Percentiles rank a stretch among this genome's conserved stretches.
phyloP scores from a whole-genome alignment of 257 asterid genomes.

The Anisodus tanguticus region DNA sequence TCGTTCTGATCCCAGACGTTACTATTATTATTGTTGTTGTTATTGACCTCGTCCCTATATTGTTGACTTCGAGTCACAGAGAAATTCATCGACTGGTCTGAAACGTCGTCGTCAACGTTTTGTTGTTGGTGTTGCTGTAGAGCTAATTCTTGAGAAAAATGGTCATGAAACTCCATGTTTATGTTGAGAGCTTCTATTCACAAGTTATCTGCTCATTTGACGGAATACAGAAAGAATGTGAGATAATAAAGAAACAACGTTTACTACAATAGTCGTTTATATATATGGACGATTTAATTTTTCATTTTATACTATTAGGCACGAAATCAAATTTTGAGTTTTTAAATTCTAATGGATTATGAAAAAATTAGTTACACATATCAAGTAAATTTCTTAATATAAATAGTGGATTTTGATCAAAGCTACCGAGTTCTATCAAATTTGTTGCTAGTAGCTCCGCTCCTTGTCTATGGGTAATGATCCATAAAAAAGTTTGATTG shows the following conservation, averaged over 20 bases:
- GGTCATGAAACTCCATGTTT: slow-evolving; percentile 49
- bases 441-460: too few species aligned
- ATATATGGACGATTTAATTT: background rate
- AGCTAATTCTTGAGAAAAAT: slow-evolving; percentile 45
- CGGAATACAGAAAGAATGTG: background rate
- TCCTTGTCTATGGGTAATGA: too few species aligned
- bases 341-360: too few species aligned
- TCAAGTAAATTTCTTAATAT: too few species aligned
- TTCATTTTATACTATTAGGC: too few species aligned
- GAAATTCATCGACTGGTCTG: slow-evolving; percentile 21
- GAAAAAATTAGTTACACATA: too few species aligned
- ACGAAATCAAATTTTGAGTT: too few species aligned
- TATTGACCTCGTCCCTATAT: background rate
- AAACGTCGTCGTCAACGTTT: background rate
- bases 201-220: background rate
- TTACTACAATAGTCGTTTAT: slow-evolving; percentile 18
- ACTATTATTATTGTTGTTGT: slow-evolving; percentile 18
- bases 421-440: too few species aligned
- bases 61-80: background rate
- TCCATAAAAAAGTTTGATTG: too few species aligned
- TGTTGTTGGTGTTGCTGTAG: slow-evolving; percentile 37
- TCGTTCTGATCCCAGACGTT: background rate
- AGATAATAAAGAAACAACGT: background rate
- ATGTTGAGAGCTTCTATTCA: background rate
- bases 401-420: too few species aligned